Evolutionary conservation across 768 basidiomycete genomes (phyloP), one percentile per base, ranked within the genome.

Genomic region (Termitomyces sp.): DNA sequence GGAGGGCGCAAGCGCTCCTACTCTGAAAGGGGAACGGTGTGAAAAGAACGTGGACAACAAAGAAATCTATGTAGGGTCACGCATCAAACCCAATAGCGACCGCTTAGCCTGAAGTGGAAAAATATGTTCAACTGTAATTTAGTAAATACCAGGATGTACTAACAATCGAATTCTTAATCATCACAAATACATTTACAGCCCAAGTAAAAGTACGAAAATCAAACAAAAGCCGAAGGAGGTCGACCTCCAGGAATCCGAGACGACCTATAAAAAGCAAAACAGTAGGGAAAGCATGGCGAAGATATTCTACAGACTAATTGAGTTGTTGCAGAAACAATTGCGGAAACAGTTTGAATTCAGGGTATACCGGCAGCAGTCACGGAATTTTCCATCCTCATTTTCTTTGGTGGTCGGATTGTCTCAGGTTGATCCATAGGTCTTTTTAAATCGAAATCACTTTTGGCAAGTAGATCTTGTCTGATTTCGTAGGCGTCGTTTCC

Each of bases 311-410:
- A 75, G 63, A 71, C 55, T 65, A 69, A 66, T 60, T 60, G 65
- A 50, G 31, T 56, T 48, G 62, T 63, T 59, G 32, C 34, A 32
- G 57, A 61, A 64, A 65, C 66, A 72, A 66, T 25, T 25, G 25
- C 25, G 25, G 25, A 25, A 25, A 25, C 25, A 25, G 25, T 25
- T 25, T 25, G 25, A 25, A 25, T 73, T 84, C 77, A 85, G 76
- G 83, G 84, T 83, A 86, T 83, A 73, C 76, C 74, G 70, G 76
- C 74, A 65, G 72, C 69, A 51, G 76, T 72, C 29, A 40, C n/a
- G 55, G 77, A 69, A 68, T 79, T 78, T 65, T 85, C 85, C 77
- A 89, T 82, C 72, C 86, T 81, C 83, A 90, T 85, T 82, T 87
- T 88, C 84, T 91, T 91, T 64, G 78, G 74, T 59, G 82, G 81